Percentiles rank a stretch among this genome's conserved stretches.
Conservation (phyloP, 176 grass and related monocot species). For the Ampelocalamus luodianensis region DNA sequence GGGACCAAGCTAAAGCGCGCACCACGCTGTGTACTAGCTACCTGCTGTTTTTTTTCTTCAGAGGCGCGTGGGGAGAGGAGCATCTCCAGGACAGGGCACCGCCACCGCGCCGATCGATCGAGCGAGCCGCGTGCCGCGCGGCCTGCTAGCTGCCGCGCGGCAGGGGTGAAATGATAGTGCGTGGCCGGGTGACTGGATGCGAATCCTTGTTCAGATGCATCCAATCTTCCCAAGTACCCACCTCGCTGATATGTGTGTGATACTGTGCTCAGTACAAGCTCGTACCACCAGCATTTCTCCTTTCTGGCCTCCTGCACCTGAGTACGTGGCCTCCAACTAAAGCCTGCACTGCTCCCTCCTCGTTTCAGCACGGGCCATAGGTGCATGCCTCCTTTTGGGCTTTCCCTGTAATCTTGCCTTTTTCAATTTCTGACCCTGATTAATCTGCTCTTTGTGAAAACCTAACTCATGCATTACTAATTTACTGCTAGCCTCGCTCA, state of each 20-base stretch:
- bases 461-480: neutral
- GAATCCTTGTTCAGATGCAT: conserved; percentile 52
- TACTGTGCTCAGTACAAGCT: neutral
- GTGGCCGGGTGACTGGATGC: neutral
- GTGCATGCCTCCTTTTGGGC: neutral
- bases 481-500: neutral
- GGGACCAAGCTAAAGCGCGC: conserved; percentile 3
- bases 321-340: conserved; percentile 32
- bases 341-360: conserved; percentile 1
- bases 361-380: conserved; percentile 1
- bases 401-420: neutral
- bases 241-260: neutral
- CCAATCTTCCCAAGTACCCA: conserved; percentile 32
- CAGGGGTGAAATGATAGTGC: neutral
- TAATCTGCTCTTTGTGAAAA: neutral
- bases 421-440: neutral
- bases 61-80: conserved; percentile 9
- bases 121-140: neutral
- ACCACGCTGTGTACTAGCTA: too few relatives aligned
- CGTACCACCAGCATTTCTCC: neutral
- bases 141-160: neutral
- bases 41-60: neutral
- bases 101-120: neutral
- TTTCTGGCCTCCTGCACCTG: neutral
- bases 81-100: neutral